Conservation (phyloP, 2,329 filamentous ascomycete species). For the Sclerotinia borealis region DNA sequence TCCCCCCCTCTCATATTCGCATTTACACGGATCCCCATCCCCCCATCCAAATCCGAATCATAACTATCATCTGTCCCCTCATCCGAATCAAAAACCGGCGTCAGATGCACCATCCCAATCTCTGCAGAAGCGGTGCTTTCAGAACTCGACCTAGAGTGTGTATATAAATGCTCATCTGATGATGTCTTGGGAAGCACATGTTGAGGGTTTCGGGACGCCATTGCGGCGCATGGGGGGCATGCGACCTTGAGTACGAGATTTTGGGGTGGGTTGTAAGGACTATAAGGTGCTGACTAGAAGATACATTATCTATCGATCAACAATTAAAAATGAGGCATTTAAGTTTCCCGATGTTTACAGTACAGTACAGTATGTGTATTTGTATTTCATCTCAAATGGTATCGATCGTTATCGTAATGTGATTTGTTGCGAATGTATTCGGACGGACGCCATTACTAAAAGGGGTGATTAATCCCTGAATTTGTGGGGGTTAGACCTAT, state of each 20-base stretch:
- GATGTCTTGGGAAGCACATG: background rate
- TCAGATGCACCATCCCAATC: slow-evolving; percentile 16
- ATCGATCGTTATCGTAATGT: background rate
- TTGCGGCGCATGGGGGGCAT: background rate
- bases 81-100: slow-evolving; percentile 26
- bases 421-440: background rate
- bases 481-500: background rate
- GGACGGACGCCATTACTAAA: background rate
- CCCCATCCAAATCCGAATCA: background rate
- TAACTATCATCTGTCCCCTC: slow-evolving; percentile 21
- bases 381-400: background rate
- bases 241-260: background rate
- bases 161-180: background rate
- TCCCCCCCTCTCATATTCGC: background rate
- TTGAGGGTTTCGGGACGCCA: background rate
- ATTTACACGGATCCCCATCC: slow-evolving; percentile 17
- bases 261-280: no score
- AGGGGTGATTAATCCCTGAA: background rate
- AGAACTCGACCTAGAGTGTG: background rate
- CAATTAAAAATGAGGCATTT: background rate
- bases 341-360: background rate
- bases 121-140: background rate
- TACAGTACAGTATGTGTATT: no score
- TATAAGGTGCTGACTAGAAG: no score
- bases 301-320: no score